Base-by-base conservation (phyloP, 2,329 filamentous ascomycete genomes). In the Sporothrix euskadiensis region DNA sequence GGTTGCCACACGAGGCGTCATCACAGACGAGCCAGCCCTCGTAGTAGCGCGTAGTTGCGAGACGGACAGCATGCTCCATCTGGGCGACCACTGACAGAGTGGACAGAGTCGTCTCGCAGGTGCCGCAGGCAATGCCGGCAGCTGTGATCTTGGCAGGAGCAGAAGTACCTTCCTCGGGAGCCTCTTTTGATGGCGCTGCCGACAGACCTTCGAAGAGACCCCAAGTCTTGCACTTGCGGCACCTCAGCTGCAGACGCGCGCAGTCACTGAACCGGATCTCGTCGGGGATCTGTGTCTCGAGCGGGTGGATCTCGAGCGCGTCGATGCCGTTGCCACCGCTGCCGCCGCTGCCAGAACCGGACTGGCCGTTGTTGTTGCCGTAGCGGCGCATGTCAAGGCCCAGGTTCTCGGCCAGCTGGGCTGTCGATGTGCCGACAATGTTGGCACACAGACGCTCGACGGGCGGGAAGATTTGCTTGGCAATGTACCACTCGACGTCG, bases 391-490 rank as follows among this genome's bases (percentile, higher is more conserved):
- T 90, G 81, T 99, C 96, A 35, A 99, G 90, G 2, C 96, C 96
- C 16, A 99, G 89, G 80, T 96, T 97, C 80, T 98, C 94, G 1
- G 96, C 96, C 10, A 99, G 88, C 76, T 94, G 91, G 1, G 93
- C 89, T 8, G 95, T 92, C 76, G 97, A 97, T 1, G 96, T 99
- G 74, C 96, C 96, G 16, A 89, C 89, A 78, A 99, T 98, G 74
- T 97, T 97, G 75, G 95, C 96, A 81, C 96, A 99, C 30, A 99
- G 90, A 87, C 96, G 93, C 84, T 99, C 96, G 35, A 99, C 96
- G 0, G 96, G 96, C 12, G 96, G 96, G 83, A 99, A 94, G 74
- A 99, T 98, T 82, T 99, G 96, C 85, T 99, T 99, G 84, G 94
- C 92, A 54, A 99, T 89, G 81, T 99, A 99, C 88, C 94, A 98